Evolutionary conservation across 257 asterid genomes (phyloP).

Genomic region (Solanum commersonii): DNA sequence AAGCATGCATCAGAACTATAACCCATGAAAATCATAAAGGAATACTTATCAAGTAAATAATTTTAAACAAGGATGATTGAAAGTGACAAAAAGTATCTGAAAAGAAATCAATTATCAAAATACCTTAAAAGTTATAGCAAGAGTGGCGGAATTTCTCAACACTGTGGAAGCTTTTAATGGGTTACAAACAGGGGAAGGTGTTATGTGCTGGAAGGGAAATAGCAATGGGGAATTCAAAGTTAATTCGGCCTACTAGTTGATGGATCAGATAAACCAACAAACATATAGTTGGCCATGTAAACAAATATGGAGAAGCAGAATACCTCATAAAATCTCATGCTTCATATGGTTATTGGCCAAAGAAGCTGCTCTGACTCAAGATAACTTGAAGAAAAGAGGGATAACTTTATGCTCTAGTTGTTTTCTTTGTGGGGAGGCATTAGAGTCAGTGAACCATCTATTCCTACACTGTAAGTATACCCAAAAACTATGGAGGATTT

Average conservation of each 20-base stretch:
- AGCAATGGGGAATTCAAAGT: neutral
- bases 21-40: neutral
- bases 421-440: neutral
- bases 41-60: neutral
- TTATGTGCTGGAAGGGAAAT: neutral
- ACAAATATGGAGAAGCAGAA: neutral
- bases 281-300: neutral
- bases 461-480: neutral
- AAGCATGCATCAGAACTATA: neutral
- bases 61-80: neutral
- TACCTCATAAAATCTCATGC: neutral
- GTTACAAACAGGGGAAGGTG: neutral
- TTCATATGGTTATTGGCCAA: neutral
- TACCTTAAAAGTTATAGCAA: slow-evolving; percentile 79
- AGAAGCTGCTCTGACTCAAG: neutral
- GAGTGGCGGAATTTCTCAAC: neutral
- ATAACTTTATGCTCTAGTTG: neutral
- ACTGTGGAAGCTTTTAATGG: neutral
- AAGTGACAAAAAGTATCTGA: neutral
- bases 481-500: neutral
- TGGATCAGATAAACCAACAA: neutral
- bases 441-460: neutral
- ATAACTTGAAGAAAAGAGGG: too few relatives aligned
- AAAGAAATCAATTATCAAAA: neutral
- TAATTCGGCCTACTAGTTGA: neutral